Evolutionary conservation across 1,284 basidiomycete genomes (phyloP), one percentile per base, ranked within the genome.

Genomic region (Boletus holoroseus): DNA sequence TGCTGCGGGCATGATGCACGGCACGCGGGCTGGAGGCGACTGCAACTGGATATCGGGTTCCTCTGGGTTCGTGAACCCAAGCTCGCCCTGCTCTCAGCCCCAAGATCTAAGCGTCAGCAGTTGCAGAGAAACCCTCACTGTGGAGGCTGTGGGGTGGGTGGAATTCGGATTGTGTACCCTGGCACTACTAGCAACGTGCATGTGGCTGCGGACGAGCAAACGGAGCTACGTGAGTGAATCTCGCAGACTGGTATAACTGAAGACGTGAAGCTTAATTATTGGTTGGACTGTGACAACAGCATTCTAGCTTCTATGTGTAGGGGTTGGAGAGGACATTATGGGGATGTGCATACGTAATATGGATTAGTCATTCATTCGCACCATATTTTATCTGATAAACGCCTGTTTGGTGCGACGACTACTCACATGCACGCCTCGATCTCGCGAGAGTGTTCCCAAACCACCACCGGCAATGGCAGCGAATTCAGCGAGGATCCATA

Each of bases 141-240:
- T 86, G 12, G 82, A 85, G 65, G 82, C 81, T 1, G 62, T 88
- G 22, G 84, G 84, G 6, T 88, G 86, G 85, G 78, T 81, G 44
- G 83, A 86, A 56, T 81, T 87, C 55, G 76, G 73, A n/a, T 63
- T 89, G n/a, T 83, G 81, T 56, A 55, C 74, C n/a, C 47, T 82
- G 50, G 81, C 82, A 9, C 64, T 86, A 42, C 46, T 76, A 6
- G 72, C 75, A 28, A 85, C 85, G 12, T 75, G 81, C 55, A 57
- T 80, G 55, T 88, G 85, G 85, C 68, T 85, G 57, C 70, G 70
- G 16, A 70, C 69, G 28, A 73, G 68, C 50, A 74, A 71, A 59
- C 70, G 71, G 58, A 68, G 63, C 49, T 70, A 72, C 60, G 72
- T 77, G 58, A 73, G 73, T 63, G 72, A 73, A 61, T 75, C 73